Percentiles rank a stretch among this genome's conserved stretches.
These are phyloP conservation scores for Rubroboletus pulcherrimus DNA, from an alignment of 768 basidiomycete genomes.

Conservation along the genomic window DNA sequence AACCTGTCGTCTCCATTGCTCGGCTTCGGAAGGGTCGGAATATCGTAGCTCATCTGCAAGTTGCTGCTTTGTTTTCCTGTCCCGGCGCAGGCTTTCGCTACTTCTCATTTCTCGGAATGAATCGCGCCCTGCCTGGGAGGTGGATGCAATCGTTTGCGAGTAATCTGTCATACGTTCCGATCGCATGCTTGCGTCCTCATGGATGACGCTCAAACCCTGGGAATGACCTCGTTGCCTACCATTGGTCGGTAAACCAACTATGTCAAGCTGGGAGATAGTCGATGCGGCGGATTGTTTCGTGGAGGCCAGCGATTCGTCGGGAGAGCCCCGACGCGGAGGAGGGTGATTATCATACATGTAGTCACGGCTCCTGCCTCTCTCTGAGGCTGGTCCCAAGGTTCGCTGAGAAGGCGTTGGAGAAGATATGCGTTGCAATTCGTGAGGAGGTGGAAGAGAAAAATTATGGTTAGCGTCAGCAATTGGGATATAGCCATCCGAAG, in stretches of 20 bases:
- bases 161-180: slow-evolving; percentile 24
- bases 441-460: slow-evolving; percentile 49
- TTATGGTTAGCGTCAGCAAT: slow-evolving; percentile 35
- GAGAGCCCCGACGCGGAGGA: slow-evolving; percentile 22
- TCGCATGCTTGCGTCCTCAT: slow-evolving; percentile 28
- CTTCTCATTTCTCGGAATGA: slow-evolving; percentile 15
- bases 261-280: slow-evolving; percentile 32
- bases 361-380: slow-evolving; percentile 21
- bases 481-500: slow-evolving; percentile 51
- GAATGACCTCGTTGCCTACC: slow-evolving; percentile 21
- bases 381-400: slow-evolving; percentile 15
- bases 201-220: slow-evolving; percentile 30
- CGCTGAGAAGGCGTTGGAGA: slow-evolving; percentile 29
- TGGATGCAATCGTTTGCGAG: slow-evolving; percentile 19
- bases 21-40: slow-evolving; percentile 30
- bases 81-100: slow-evolving; percentile 14
- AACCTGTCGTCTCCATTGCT: slow-evolving; percentile 30
- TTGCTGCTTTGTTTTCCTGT: slow-evolving; percentile 24
- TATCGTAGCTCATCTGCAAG: slow-evolving; percentile 35
- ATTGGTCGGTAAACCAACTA: slow-evolving; percentile 25
- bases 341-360: slow-evolving; percentile 21
- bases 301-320: slow-evolving; percentile 29
- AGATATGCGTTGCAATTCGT: slow-evolving; percentile 38
- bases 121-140: slow-evolving; percentile 16
- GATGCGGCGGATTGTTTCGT: slow-evolving; percentile 28